phyloP scores from a whole-genome alignment of 805 yeast species.

The Metschnikowia orientalis region DNA sequence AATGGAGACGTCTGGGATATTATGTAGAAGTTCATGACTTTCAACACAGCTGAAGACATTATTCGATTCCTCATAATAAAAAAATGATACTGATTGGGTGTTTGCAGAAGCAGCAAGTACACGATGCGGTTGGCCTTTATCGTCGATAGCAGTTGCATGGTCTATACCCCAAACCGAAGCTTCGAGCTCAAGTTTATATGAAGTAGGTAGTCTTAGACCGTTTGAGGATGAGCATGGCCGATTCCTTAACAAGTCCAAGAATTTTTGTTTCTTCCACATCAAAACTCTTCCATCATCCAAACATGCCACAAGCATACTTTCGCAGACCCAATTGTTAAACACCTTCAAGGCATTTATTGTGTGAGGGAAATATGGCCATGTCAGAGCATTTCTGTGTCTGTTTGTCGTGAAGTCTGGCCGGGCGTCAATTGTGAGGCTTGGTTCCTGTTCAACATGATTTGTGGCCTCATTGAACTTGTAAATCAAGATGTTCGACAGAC shows the following conservation, averaged over 20 bases:
- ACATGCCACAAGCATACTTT: conserved; percentile 45
- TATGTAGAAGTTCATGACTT: conserved; percentile 46
- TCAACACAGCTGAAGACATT: conserved; percentile 27
- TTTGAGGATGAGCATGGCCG: conserved; percentile 1
- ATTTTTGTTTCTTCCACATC: conserved; percentile 29
- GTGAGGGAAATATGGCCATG: conserved; percentile 54
- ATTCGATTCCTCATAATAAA: conserved; percentile 29
- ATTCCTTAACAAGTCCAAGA: conserved; percentile 19
- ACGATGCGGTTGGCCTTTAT: conserved; percentile 20
- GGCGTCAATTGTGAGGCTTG: conserved; percentile 36
- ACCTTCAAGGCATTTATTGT: conserved; percentile 48
- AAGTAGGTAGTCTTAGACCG: conserved; percentile 23
- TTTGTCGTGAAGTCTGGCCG: conserved; percentile 39
- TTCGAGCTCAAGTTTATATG: conserved; percentile 21
- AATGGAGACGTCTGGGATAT: conserved; percentile 50
- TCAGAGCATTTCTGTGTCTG: conserved; percentile 39
- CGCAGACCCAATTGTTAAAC: conserved; percentile 29
- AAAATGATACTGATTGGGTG: conserved; percentile 41
- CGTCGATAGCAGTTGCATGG: conserved; percentile 22
- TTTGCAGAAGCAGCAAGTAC: conserved; percentile 53
- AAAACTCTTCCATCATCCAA: conserved; percentile 53
- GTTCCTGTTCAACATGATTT: conserved; percentile 24
- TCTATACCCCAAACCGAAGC: conserved; percentile 65
- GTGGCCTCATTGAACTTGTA: conserved; percentile 28
- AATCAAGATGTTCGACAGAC: conserved; percentile 32